Evolutionary conservation across 345 rosid species (phyloP).

Genomic region (Isatis tinctoria): DNA sequence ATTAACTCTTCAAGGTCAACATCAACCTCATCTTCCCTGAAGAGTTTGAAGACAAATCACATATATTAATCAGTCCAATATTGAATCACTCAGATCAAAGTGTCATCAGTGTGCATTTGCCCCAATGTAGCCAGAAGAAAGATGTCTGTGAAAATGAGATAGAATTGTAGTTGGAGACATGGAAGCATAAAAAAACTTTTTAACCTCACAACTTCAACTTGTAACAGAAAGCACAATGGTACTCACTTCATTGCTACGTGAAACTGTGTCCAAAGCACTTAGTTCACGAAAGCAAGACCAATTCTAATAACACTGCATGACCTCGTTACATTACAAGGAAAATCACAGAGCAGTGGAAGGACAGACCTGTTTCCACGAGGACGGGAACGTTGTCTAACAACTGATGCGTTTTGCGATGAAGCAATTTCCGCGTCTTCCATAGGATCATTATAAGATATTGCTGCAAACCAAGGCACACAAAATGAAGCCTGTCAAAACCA

Average conservation of each 20-base stretch:
- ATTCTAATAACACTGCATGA: not conserved
- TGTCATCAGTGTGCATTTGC: not conserved
- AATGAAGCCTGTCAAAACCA: not conserved
- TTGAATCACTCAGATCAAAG: not conserved
- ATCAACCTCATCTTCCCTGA: constrained; percentile 88
- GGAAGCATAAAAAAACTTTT: not conserved
- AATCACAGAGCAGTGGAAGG: not conserved
- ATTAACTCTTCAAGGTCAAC: constrained; percentile 96
- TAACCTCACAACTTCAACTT: not conserved
- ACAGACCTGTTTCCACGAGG: constrained; percentile 59
- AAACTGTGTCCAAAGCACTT: not conserved
- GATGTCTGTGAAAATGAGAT: not conserved
- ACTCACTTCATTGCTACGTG: not conserved
- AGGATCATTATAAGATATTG: constrained; percentile 42
- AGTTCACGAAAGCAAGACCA: not conserved
- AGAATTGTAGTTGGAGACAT: not conserved
- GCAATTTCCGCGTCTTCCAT: constrained; percentile 47
- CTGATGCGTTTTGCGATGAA: constrained; percentile 41
- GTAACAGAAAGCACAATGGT: not conserved
- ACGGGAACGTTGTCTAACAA: constrained; percentile 41
- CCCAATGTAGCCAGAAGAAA: not conserved
- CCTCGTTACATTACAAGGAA: not conserved
- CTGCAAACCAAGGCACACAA: constrained; percentile 34
- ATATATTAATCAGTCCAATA: not conserved
- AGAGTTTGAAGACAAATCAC: constrained; percentile 7